Evolutionary conservation across 345 rosid species (phyloP).

Genomic region (Arabis alpina): DNA sequence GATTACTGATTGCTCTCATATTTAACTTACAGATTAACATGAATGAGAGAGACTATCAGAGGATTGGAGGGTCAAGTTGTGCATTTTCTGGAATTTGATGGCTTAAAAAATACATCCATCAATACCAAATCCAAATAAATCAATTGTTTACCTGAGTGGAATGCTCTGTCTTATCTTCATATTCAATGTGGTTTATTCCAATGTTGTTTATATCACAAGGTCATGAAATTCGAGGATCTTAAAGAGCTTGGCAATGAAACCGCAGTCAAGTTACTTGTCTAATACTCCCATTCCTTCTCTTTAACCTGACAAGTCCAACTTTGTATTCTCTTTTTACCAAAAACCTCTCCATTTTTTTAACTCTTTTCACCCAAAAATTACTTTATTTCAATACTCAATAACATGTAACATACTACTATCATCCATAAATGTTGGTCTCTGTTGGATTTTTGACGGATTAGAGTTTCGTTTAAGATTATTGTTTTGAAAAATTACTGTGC

Average conservation of each 20-base stretch:
- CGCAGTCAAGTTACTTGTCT: conserved; percentile 78
- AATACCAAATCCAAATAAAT: conserved; percentile 13
- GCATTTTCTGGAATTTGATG: not conserved
- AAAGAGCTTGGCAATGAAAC: conserved; percentile 87
- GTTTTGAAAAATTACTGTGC: not conserved
- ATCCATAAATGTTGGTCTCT: not conserved
- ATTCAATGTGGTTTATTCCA: not conserved
- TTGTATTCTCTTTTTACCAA: conserved; percentile 6
- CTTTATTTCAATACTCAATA: not conserved
- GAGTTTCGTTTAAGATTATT: no score
- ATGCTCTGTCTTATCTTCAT: conserved; percentile 22
- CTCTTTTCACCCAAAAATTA: not conserved
- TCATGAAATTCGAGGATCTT: conserved; percentile 95
- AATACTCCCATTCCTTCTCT: no score
- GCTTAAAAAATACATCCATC: not conserved
- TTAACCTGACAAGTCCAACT: conserved; percentile 23
- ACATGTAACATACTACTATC: not conserved
- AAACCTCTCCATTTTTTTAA: not conserved
- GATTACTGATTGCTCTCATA: conserved; percentile 16
- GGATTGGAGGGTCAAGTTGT: conserved; percentile 44
- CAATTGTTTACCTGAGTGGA: not conserved
- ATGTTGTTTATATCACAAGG: conserved; percentile 54
- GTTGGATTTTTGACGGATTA: no score
- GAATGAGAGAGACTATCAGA: conserved; percentile 95
- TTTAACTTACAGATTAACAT: conserved; percentile 72